Evolutionary conservation across 75 land plant species (phyloP).

Genomic region (Chamaecyparis obtusa): DNA sequence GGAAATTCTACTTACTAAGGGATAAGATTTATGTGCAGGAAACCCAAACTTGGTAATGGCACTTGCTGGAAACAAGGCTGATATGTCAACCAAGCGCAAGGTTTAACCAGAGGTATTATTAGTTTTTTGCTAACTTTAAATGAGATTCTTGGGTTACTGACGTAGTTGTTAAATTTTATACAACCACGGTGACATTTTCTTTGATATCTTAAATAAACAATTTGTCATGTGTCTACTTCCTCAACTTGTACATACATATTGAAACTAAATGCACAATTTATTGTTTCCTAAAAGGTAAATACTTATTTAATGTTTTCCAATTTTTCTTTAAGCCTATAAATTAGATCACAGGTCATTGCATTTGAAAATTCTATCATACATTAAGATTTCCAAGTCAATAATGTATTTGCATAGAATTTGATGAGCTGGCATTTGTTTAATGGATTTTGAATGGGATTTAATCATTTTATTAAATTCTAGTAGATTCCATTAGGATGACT

Average conservation of each 20-base stretch:
- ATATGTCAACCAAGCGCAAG: conserved; percentile 34
- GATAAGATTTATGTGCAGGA: conserved; percentile 14
- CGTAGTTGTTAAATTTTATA: background rate
- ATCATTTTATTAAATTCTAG: background rate
- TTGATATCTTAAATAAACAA: background rate
- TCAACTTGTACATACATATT: background rate
- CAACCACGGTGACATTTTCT: background rate
- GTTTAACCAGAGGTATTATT: conserved; percentile 39
- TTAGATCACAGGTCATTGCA: background rate
- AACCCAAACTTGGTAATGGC: conserved; percentile 55
- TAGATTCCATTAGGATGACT: background rate
- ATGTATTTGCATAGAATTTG: background rate
- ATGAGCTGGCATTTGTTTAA: background rate
- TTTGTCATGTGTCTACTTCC: background rate
- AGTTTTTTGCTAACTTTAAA: background rate
- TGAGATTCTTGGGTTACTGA: background rate
- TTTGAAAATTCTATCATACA: background rate
- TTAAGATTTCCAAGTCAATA: background rate
- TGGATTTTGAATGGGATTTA: background rate
- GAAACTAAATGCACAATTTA: background rate
- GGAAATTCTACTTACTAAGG: background rate
- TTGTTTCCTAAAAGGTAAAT: too few relatives aligned
- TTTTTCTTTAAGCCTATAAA: background rate
- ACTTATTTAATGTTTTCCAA: too few relatives aligned
- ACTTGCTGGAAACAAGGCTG: conserved; percentile 51